Base-by-base conservation (phyloP, 345 rosid genomes). In the Dipteronia dyeriana region DNA sequence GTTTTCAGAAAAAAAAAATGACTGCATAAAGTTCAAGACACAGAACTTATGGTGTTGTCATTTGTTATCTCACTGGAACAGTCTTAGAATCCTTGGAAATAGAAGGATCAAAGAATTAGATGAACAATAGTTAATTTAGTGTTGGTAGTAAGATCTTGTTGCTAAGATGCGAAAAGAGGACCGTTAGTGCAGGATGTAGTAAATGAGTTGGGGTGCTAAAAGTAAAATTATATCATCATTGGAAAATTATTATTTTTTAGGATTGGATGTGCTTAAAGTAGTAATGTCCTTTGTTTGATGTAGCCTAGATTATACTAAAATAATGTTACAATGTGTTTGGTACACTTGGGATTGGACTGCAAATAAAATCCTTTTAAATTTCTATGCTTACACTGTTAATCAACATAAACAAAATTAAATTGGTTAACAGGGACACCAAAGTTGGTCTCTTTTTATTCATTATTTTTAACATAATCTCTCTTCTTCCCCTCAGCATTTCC, bases 121-220 rank as follows among this genome's bases (percentile, higher is more conserved):
- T 49, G 54, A 49, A 49, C 16, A 13, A 49, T 49, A 11, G 54
- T 49, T 49, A 49, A 49, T 49, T 49, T 13, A 11, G 54, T 49
- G 17, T 66, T 34, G 22, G 5, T 19, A 25, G 22, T 66, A 34
- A 38, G 45, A 34, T 2, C 70, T 66, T 49, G 5, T 20, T 19
- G 25, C 23, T 1, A 57, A 57, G 62, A 19, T 57, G 45, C 1
- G 19, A 29, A 13, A 53, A 19, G 45, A 51, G 57, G 74, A 45
- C 61, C 16, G 9, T 29, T 20, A 26, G 43, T 29, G 43, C 23
- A 16, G 22, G 60, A 54, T 70, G 23, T 7, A 4, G 25, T 19
- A 19, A 57, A 57, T 57, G 23, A 53, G 62, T 69, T 23, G 72
- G 13, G 38, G 10, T 69, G 57, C 72, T 69, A 39, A 39, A 39